Evolutionary conservation across 495 filamentous ascomycete genomes (phyloP).

Genomic region (Talaromyces stipitatus): DNA sequence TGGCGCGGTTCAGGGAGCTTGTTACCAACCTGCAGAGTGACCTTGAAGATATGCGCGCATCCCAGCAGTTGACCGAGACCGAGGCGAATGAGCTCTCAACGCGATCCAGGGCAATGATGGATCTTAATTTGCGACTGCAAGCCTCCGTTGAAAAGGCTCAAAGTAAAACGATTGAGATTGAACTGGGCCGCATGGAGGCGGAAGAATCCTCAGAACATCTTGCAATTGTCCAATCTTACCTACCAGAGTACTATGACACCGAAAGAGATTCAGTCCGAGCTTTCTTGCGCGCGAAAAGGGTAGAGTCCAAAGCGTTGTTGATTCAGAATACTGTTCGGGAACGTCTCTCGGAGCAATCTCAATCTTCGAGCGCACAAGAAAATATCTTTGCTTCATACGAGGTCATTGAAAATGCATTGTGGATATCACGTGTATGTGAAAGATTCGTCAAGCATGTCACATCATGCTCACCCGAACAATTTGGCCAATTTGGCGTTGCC

Average conservation of each 20-base stretch:
- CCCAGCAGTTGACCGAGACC: slow-evolving; percentile 83
- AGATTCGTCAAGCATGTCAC: slow-evolving; percentile 74
- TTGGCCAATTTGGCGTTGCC: slow-evolving; percentile 64
- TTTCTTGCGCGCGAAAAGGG: slow-evolving; percentile 75
- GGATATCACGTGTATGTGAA: slow-evolving; percentile 74
- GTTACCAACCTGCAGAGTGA: slow-evolving; percentile 81
- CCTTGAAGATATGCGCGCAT: slow-evolving; percentile 83
- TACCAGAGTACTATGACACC: slow-evolving; percentile 75
- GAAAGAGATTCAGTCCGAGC: slow-evolving; percentile 80
- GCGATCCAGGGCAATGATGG: slow-evolving; percentile 87
- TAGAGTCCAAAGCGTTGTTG: slow-evolving; percentile 81
- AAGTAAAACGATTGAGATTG: slow-evolving; percentile 86
- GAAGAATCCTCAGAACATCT: slow-evolving; percentile 86
- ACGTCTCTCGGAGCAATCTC: slow-evolving; percentile 48
- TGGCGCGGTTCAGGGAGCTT: slow-evolving; percentile 79
- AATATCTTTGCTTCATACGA: slow-evolving; percentile 71
- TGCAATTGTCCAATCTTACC: slow-evolving; percentile 76
- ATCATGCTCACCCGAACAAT: slow-evolving; percentile 67
- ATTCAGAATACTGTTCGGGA: slow-evolving; percentile 76
- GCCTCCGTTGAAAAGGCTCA: slow-evolving; percentile 82
- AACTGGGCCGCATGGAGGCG: slow-evolving; percentile 78
- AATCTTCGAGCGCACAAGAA: slow-evolving; percentile 50
- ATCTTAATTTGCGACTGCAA: slow-evolving; percentile 90
- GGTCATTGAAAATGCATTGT: slow-evolving; percentile 75
- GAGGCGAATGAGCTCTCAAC: slow-evolving; percentile 81